A percentile compares a stretch with the other conserved stretches of the same genome.
These are phyloP conservation scores for Batkoa obscura DNA, from an alignment of 371 early-diverging fungal genomes.

Conservation along the genomic window DNA sequence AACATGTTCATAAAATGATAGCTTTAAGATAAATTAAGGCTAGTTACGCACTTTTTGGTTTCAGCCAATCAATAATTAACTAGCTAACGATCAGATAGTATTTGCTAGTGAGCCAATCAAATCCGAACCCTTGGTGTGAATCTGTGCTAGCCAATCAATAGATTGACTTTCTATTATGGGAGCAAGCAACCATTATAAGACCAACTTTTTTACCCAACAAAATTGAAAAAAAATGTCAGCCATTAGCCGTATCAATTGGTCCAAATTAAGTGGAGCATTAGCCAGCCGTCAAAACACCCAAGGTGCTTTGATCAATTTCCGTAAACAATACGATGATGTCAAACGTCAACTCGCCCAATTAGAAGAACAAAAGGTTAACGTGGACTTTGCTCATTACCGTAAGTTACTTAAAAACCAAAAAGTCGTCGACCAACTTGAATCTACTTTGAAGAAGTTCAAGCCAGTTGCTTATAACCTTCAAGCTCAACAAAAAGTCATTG, in stretches of 20 bases:
- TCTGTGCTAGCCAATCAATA: too few relatives aligned
- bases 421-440: constrained; percentile 77
- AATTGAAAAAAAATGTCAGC: constrained; percentile 12
- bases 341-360: constrained; percentile 63
- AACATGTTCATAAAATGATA: too few relatives aligned
- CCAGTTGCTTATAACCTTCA: constrained; percentile 65
- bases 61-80: too few relatives aligned
- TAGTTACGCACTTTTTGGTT: too few relatives aligned
- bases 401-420: constrained; percentile 69
- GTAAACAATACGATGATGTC: constrained; percentile 85
- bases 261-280: constrained; percentile 61
- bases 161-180: too few relatives aligned
- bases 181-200: too few relatives aligned
- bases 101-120: too few relatives aligned
- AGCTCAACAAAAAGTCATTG: constrained; percentile 71
- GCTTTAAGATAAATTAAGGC: too few relatives aligned
- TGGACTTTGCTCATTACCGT: constrained; percentile 81
- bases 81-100: too few relatives aligned
- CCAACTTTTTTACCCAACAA: too few relatives aligned
- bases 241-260: constrained; percentile 65
- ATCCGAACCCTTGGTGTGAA: too few relatives aligned
- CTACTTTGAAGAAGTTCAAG: constrained; percentile 57
- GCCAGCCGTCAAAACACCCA: constrained; percentile 72
- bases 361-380: constrained; percentile 53
- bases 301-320: constrained; percentile 71